A percentile compares a stretch with the other conserved stretches of the same genome.
Evolutionary conservation across 805 yeast genomes (phyloP).

Genomic region (Teunomyces lycoperdinae): DNA sequence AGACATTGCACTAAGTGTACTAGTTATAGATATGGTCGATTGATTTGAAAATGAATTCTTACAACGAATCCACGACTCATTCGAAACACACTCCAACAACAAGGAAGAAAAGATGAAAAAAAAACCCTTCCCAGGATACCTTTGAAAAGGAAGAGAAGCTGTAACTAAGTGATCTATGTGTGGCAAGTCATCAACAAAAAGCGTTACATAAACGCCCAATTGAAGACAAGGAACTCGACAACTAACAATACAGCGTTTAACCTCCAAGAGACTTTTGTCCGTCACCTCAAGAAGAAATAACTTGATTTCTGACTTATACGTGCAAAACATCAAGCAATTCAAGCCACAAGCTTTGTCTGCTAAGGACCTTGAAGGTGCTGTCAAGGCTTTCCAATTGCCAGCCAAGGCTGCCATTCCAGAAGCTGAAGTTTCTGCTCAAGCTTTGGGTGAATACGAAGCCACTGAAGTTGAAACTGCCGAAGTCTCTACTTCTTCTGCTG

Average conservation of each 20-base stretch:
- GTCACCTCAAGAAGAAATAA: slow-evolving; percentile 47
- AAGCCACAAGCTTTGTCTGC: slow-evolving; percentile 77
- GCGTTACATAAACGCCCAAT: not conserved
- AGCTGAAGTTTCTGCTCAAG: slow-evolving; percentile 66
- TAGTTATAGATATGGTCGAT: not conserved
- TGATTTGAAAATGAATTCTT: not conserved
- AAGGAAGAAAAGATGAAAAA: not conserved
- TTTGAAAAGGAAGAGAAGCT: no score
- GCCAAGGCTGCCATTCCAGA: slow-evolving; percentile 72
- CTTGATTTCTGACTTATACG: slow-evolving; percentile 79
- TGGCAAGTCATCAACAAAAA: not conserved
- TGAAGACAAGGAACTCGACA: not conserved
- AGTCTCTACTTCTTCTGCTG: slow-evolving; percentile 31
- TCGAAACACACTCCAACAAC: not conserved
- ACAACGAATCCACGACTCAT: not conserved
- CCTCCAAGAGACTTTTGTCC: slow-evolving; percentile 41
- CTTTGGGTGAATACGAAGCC: slow-evolving; percentile 65
- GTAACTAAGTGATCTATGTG: no score
- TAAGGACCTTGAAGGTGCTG: slow-evolving; percentile 72
- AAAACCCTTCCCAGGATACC: no score
- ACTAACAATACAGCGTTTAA: slow-evolving; percentile 25
- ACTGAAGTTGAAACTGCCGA: slow-evolving; percentile 68
- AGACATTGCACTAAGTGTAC: not conserved
- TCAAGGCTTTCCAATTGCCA: slow-evolving; percentile 83
- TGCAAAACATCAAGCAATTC: slow-evolving; percentile 83